Conservation (phyloP, 2,329 filamentous ascomycete species). For the Fusarium mangiferae region DNA sequence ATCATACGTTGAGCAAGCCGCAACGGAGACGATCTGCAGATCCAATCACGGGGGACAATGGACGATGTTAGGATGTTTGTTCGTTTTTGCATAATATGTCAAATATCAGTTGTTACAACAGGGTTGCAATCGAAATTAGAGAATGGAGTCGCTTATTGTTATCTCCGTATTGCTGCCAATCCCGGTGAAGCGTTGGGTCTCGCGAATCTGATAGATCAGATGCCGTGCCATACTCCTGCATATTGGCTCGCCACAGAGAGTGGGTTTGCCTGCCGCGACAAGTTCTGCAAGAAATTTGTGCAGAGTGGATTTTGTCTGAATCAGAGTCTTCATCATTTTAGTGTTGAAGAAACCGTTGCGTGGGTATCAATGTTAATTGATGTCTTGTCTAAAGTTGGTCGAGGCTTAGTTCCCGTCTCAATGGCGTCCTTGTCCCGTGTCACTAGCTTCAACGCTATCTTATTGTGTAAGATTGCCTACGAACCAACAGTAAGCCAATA, state of each 20-base stretch:
- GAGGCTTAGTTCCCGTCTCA: neutral
- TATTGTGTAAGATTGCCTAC: neutral
- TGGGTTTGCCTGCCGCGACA: neutral
- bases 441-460: neutral
- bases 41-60: neutral
- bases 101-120: neutral
- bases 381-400: neutral
- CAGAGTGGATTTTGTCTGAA: neutral
- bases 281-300: neutral
- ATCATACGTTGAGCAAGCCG: neutral
- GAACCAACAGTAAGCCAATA: neutral
- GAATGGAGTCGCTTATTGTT: neutral
- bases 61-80: neutral
- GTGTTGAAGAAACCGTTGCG: neutral
- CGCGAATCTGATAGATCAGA: conserved; percentile 12
- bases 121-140: neutral
- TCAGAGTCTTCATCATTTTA: neutral
- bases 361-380: neutral
- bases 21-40: neutral
- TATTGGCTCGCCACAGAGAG: neutral
- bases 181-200: neutral
- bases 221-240: conserved; percentile 1
- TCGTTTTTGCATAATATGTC: neutral
- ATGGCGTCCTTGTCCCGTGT: neutral
- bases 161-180: neutral